Conservation (phyloP, 345 rosid species). For the Litchi chinensis region DNA sequence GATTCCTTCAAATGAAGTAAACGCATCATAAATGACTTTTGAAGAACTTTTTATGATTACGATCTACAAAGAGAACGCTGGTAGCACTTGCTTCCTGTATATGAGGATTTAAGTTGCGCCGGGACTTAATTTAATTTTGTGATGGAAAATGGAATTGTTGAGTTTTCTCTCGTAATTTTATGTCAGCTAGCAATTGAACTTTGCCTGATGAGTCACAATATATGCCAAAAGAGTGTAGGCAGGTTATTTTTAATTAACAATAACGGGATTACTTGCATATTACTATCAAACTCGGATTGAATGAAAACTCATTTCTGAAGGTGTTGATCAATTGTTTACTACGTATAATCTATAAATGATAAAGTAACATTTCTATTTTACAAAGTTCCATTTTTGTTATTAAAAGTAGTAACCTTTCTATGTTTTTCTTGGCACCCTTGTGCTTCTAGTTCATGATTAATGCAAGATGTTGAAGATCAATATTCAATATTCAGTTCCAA, state of each 20-base stretch:
- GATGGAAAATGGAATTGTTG: not conserved
- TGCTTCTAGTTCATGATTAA: not conserved
- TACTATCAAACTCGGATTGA: not conserved
- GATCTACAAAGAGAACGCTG: not conserved
- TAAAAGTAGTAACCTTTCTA: not conserved
- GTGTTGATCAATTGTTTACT: not conserved
- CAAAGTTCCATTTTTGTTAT: not conserved
- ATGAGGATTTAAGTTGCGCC: not conserved
- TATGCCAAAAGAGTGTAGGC: not conserved
- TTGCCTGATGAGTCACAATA: not conserved
- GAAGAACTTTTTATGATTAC: not conserved
- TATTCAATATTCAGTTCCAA: not conserved
- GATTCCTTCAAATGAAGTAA: too few species aligned
- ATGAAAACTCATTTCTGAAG: not conserved
- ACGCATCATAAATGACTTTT: not conserved
- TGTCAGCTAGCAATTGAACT: too few species aligned
- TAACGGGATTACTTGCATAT: not conserved
- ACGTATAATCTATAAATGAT: not conserved
- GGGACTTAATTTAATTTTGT: not conserved
- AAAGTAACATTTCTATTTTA: not conserved
- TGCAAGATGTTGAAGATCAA: not conserved
- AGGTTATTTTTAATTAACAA: not conserved
- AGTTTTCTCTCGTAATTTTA: not conserved
- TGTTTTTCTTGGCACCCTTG: not conserved
- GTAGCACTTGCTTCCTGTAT: slow-evolving; percentile 3